A percentile compares a stretch with the other conserved stretches of the same genome.
These are phyloP conservation scores for Linum tenue DNA, from an alignment of 345 rosid species.

Conservation along the genomic window DNA sequence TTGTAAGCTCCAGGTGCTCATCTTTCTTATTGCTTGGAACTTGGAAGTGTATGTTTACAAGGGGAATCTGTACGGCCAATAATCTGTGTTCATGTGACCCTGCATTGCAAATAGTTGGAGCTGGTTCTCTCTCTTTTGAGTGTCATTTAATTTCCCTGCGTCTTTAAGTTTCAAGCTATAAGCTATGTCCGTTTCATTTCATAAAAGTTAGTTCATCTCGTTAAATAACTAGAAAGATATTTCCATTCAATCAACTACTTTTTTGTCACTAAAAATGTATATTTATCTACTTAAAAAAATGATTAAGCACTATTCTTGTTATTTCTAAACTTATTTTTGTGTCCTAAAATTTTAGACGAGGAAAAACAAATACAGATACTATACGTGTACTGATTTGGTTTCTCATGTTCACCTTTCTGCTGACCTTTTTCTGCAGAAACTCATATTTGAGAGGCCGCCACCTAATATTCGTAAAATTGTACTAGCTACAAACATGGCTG, in stretches of 20 bases:
- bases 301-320: too few relatives aligned
- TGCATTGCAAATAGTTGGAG: not conserved
- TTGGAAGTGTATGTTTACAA: not conserved
- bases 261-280: not conserved
- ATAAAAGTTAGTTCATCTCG: too few relatives aligned
- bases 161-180: not conserved
- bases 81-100: not conserved
- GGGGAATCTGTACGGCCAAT: not conserved
- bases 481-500: slow-evolving; percentile 98
- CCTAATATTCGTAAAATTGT: slow-evolving; percentile 75
- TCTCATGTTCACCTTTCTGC: slow-evolving; percentile 8
- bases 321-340: too few relatives aligned
- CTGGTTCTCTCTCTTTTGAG: not conserved
- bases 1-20: not conserved
- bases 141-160: not conserved
- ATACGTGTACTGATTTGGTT: not conserved
- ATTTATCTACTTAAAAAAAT: not conserved
- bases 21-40: not conserved
- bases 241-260: not conserved
- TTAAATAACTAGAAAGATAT: too few relatives aligned
- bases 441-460: slow-evolving; percentile 78
- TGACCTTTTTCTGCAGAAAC: slow-evolving; percentile 45
- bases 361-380: not conserved
- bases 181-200: too few relatives aligned
- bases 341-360: not conserved